Evolutionary conservation across 2,329 filamentous ascomycete species (phyloP).

Genomic region (Diaporthe longicolla): DNA sequence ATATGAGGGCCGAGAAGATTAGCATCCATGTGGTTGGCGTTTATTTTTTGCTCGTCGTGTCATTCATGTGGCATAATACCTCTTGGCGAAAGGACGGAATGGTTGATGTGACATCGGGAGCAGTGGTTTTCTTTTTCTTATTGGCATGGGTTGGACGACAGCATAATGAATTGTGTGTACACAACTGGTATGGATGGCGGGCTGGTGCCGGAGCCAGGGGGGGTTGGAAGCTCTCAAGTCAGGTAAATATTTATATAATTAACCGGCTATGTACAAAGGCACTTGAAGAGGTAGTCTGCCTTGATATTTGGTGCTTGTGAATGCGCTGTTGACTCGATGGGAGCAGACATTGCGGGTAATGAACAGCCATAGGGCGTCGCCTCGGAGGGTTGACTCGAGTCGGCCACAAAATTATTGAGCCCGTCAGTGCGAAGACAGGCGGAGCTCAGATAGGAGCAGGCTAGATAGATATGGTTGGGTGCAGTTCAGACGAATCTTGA

Average conservation of each 20-base stretch:
- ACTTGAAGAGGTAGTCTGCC: not conserved
- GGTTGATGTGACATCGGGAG: not conserved
- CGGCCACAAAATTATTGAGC: not conserved
- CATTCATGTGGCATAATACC: conserved; percentile 22
- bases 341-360: not conserved
- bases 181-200: conserved; percentile 20
- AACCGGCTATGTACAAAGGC: not conserved
- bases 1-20: conserved; percentile 9
- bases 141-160: conserved; percentile 34
- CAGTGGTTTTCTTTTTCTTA: not conserved
- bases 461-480: not conserved
- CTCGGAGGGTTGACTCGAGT: conserved; percentile 13
- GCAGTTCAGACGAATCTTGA: not conserved
- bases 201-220: not conserved
- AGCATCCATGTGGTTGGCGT: conserved; percentile 32
- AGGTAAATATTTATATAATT: conserved; percentile 36
- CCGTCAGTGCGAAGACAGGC: not conserved
- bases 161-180: conserved; percentile 33
- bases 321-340: not conserved
- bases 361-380: not conserved
- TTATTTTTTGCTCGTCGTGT: conserved; percentile 30
- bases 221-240: conserved; percentile 9
- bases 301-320: conserved; percentile 19
- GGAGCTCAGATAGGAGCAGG: not conserved
- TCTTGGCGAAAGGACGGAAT: conserved; percentile 1